A percentile compares a stretch with the other conserved stretches of the same genome.
Conservation (phyloP, 768 basidiomycete genomes). For the Suillus bovinus region DNA sequence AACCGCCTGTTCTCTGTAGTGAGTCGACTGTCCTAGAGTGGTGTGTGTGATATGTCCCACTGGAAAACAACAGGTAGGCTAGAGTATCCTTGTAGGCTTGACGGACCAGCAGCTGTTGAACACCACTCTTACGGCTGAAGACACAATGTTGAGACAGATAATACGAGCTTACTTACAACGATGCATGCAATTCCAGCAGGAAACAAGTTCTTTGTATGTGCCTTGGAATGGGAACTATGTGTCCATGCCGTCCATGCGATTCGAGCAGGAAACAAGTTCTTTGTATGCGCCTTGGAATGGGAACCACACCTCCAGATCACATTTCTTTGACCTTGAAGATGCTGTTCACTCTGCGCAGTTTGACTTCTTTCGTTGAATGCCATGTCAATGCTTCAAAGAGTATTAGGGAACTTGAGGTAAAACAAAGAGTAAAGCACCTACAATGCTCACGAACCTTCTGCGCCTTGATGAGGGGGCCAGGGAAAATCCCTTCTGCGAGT, state of each 20-base stretch:
- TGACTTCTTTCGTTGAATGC: conserved; percentile 32
- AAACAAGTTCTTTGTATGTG: too few relatives aligned
- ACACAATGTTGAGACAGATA: too few relatives aligned
- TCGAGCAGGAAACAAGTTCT: conserved; percentile 96
- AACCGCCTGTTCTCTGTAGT: conserved; percentile 83
- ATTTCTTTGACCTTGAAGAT: conserved; percentile 70
- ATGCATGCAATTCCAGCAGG: too few relatives aligned
- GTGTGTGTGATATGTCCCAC: too few relatives aligned
- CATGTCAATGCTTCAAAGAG: conserved; percentile 33
- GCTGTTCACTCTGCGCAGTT: conserved; percentile 31
- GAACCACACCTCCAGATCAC: conserved; percentile 99
- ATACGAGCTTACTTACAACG: too few relatives aligned
- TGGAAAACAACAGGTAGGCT: too few relatives aligned
- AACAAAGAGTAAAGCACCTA: conserved; percentile 20
- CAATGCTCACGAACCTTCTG: conserved; percentile 40
- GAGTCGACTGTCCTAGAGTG: too few relatives aligned
- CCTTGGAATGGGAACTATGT: too few relatives aligned
- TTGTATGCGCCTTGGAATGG: conserved; percentile 96
- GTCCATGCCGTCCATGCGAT: conserved; percentile 74
- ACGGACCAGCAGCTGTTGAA: too few relatives aligned
- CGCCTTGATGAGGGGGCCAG: conserved; percentile 48
- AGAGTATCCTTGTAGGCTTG: too few relatives aligned
- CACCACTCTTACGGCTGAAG: too few relatives aligned
- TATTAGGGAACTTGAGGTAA: not conserved
- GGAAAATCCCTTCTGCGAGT: conserved; percentile 47